A percentile compares a stretch with the other conserved stretches of the same genome.
These are phyloP conservation scores for Mrakiaceae sp. DNA, from an alignment of 1,284 basidiomycete genomes.

Conservation along the genomic window DNA sequence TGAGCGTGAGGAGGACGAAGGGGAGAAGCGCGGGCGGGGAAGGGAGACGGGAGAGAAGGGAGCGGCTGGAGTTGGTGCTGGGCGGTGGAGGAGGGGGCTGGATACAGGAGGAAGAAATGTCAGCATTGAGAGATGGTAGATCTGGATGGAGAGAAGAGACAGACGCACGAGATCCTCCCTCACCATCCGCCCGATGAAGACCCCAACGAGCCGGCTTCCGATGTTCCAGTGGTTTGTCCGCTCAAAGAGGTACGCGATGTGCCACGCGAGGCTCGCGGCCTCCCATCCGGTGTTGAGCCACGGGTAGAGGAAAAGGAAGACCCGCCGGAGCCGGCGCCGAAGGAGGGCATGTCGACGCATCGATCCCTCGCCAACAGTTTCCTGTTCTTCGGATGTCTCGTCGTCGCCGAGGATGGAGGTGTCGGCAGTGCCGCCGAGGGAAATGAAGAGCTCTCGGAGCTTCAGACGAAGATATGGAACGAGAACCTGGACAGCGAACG, in stretches of 20 bases:
- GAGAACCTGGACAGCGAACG: slow-evolving; percentile 1
- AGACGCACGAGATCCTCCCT: slow-evolving; percentile 17
- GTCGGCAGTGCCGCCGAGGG: not conserved
- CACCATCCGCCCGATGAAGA: slow-evolving; percentile 12
- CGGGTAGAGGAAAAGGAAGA: slow-evolving; percentile 66
- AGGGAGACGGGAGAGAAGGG: slow-evolving; percentile 10
- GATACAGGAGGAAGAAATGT: slow-evolving; percentile 56
- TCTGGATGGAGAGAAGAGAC: slow-evolving; percentile 30
- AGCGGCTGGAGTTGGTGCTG: no score
- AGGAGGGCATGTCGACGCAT: not conserved
- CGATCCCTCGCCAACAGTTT: not conserved
- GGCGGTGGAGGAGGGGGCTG: slow-evolving; percentile 70
- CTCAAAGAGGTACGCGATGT: slow-evolving; percentile 84
- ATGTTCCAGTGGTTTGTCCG: slow-evolving; percentile 73
- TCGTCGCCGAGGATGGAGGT: not conserved
- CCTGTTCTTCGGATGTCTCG: not conserved
- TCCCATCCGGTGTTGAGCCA: slow-evolving; percentile 69
- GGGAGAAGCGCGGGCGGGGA: slow-evolving; percentile 64
- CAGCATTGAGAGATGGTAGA: not conserved
- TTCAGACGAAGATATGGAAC: slow-evolving; percentile 12
- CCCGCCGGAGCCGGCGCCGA: slow-evolving; percentile 27
- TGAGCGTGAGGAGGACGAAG: slow-evolving; percentile 88
- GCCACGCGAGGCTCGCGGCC: slow-evolving; percentile 67
- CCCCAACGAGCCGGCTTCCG: slow-evolving; percentile 65
- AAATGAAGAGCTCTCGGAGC: slow-evolving; percentile 4